Evolutionary conservation across 306 rosid genomes (phyloP).

Genomic region (Malus domestica): ASM211411v1 NC_041803.1:25870501-25871000

Average conservation of each 20-base stretch:
- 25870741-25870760: slow-evolving; percentile 63
- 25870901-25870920: slow-evolving; percentile 19
- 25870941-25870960: slow-evolving; percentile 61
- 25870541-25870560: not conserved
- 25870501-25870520: too few species aligned
- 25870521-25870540: too few species aligned
- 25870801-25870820: not conserved
- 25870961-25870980: slow-evolving; percentile 45
- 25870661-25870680: too few species aligned
- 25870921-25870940: slow-evolving; percentile 43
- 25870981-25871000: slow-evolving; percentile 37
- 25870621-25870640: too few species aligned
- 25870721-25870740: slow-evolving; percentile 37
- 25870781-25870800: not conserved
- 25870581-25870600: not conserved
- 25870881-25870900: not conserved
- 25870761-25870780: slow-evolving; percentile 56
- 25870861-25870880: not conserved
- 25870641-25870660: too few species aligned
- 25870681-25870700: too few species aligned
- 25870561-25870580: not conserved
- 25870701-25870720: too few species aligned
- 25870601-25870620: too few species aligned
- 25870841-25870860: not conserved
- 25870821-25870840: not conserved